Conservation (phyloP, 2,329 filamentous ascomycete species). For the Graphilbum ipis-grandicollis region DNA sequence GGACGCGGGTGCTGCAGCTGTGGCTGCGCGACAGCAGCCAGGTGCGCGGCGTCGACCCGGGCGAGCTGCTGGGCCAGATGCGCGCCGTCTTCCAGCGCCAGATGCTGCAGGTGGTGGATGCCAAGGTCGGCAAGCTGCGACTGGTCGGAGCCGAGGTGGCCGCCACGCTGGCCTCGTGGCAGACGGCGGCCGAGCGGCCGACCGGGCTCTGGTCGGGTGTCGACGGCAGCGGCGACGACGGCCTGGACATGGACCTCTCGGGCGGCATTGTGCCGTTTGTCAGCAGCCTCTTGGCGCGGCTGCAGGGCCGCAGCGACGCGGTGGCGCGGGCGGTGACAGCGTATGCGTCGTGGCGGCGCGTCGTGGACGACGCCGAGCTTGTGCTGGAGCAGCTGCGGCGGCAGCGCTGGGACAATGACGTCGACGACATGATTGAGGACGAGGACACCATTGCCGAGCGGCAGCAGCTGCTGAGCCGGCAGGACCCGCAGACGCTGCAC, state of each 20-base stretch:
- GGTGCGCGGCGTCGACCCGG: conserved; percentile 48
- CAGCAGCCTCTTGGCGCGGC: conserved; percentile 46
- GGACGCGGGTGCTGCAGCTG: conserved; percentile 51
- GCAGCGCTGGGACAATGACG: conserved; percentile 47
- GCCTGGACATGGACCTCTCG: conserved; percentile 44
- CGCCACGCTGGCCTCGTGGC: conserved; percentile 43
- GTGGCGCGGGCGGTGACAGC: conserved; percentile 43
- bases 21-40: conserved; percentile 57
- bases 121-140: conserved; percentile 45
- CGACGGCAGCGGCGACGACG: background rate
- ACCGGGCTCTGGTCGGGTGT: conserved; percentile 45
- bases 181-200: conserved; percentile 30
- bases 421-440: conserved; percentile 48
- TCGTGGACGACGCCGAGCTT: conserved; percentile 48
- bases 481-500: conserved; percentile 26
- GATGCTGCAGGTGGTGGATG: conserved; percentile 43
- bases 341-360: conserved; percentile 58
- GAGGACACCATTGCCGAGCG: conserved; percentile 51
- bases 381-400: conserved; percentile 48
- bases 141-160: conserved; percentile 48
- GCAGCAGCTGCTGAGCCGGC: conserved; percentile 49
- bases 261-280: conserved; percentile 53
- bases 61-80: conserved; percentile 50
- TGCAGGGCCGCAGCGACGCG: conserved; percentile 54
- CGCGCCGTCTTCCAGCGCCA: conserved; percentile 52